Evolutionary conservation across 805 yeast genomes (phyloP).

Genomic region (Lipomyces japonicus): DNA sequence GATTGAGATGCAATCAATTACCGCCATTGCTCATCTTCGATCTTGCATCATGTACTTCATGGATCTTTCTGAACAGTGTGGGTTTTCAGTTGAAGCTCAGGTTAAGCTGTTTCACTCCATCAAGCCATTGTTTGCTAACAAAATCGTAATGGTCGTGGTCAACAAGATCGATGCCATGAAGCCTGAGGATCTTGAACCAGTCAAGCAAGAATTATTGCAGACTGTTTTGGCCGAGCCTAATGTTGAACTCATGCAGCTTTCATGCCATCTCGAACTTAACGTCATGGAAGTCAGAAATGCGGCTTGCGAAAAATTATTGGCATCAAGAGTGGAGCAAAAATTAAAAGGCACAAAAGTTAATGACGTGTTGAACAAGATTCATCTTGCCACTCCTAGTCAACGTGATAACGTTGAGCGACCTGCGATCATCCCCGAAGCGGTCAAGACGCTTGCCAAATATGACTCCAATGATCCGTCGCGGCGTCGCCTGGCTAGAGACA

Average conservation of each 20-base stretch:
- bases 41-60: constrained; percentile 95
- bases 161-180: constrained; percentile 90
- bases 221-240: constrained; percentile 55
- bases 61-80: constrained; percentile 99
- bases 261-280: constrained; percentile 91
- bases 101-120: constrained; percentile 94
- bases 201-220: constrained; percentile 66
- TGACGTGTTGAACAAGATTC: constrained; percentile 89
- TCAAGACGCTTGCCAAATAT: constrained; percentile 56
- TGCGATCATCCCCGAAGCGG: constrained; percentile 79
- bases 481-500: constrained; percentile 75
- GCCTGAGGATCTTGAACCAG: constrained; percentile 76
- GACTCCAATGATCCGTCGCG: constrained; percentile 79
- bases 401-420: constrained; percentile 79
- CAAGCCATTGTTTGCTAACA: constrained; percentile 95
- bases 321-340: constrained; percentile 95
- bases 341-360: constrained; percentile 84
- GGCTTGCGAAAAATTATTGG: constrained; percentile 94
- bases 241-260: constrained; percentile 87
- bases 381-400: constrained; percentile 83
- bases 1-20: constrained; percentile 98
- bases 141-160: constrained; percentile 90
- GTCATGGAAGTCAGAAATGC: constrained; percentile 93
- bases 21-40: constrained; percentile 96
- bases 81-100: constrained; percentile 94